A percentile compares a stretch with the other conserved stretches of the same genome.
Conservation (phyloP, 163 green algal species). For the Scenedesmus sp. region DNA sequence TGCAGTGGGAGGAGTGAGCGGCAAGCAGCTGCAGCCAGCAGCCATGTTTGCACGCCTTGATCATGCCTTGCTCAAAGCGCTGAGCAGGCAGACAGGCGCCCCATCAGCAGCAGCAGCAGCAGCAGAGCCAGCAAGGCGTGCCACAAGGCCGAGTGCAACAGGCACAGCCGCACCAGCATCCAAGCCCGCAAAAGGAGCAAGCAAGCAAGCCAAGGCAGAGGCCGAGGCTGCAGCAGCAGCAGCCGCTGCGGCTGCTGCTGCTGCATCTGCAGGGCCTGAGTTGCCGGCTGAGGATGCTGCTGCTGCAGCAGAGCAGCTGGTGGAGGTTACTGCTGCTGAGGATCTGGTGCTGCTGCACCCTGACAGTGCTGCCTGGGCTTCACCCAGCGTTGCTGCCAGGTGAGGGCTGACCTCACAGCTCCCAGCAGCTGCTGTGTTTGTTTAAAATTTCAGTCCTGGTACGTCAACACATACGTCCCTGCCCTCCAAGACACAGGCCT, state of each 20-base stretch:
- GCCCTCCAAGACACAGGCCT: neutral
- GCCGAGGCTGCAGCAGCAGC: slow-evolving; percentile 9
- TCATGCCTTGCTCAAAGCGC: slow-evolving; percentile 11
- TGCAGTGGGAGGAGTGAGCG: neutral
- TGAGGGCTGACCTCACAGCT: neutral
- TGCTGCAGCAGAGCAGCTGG: slow-evolving; percentile 6
- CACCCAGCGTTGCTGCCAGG: neutral
- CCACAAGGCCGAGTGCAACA: neutral
- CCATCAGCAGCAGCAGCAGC: neutral
- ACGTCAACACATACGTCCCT: neutral
- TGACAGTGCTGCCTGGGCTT: slow-evolving; percentile 19
- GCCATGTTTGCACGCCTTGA: slow-evolving; percentile 1
- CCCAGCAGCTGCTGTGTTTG: neutral
- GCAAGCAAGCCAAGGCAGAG: neutral
- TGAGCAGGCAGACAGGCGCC: neutral
- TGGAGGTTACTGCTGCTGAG: slow-evolving; percentile 31
- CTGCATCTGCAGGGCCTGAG: neutral
- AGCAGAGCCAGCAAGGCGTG: neutral
- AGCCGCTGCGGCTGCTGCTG: neutral
- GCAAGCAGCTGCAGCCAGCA: neutral
- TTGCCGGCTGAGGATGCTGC: neutral
- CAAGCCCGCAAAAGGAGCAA: neutral
- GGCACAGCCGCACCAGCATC: neutral
- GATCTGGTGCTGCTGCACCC: slow-evolving; percentile 27
- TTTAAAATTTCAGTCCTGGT: neutral